These are phyloP conservation scores for Jaapia argillacea DNA, from an alignment of 768 basidiomycete genomes.

Conservation along the genomic window DNA sequence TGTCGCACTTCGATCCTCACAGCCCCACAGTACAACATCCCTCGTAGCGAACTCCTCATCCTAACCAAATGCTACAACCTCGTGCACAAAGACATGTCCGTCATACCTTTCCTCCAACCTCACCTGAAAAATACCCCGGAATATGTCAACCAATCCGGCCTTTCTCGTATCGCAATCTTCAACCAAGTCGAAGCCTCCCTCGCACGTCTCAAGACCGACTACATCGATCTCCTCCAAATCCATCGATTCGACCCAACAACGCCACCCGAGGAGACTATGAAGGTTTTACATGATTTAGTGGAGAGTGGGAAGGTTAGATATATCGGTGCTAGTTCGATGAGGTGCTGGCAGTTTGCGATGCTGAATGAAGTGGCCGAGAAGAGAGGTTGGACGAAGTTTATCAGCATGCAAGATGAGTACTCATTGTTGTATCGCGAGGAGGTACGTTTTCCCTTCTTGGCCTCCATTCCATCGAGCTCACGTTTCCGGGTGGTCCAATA, in stretches of 20 bases:
- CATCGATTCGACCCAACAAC: not conserved
- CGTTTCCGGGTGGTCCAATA: too few species aligned
- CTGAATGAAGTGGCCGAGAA: slow-evolving; percentile 34
- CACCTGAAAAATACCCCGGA: slow-evolving; percentile 6
- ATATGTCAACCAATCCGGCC: slow-evolving; percentile 10
- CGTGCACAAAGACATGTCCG: slow-evolving; percentile 6
- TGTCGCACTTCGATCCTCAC: not conserved
- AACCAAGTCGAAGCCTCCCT: slow-evolving; percentile 18
- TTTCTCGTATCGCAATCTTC: slow-evolving; percentile 17
- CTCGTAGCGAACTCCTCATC: slow-evolving; percentile 16
- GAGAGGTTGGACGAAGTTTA: slow-evolving; percentile 41
- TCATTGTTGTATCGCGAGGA: slow-evolving; percentile 47
- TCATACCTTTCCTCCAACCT: slow-evolving; percentile 1
- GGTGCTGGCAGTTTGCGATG: slow-evolving; percentile 22
- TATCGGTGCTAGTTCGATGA: slow-evolving; percentile 26
- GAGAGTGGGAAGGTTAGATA: slow-evolving; percentile 20
- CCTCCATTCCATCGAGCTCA: too few species aligned
- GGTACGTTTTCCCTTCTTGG: slow-evolving; percentile 11
- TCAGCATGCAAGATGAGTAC: slow-evolving; percentile 47
- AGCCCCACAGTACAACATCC: slow-evolving; percentile 12
- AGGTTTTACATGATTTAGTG: not conserved
- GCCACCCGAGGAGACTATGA: not conserved
- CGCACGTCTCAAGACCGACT: not conserved
- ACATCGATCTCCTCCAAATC: not conserved
- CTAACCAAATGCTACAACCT: slow-evolving; percentile 15